These are phyloP conservation scores for Termitomyces sp. DNA, from an alignment of 768 basidiomycete genomes.

Conservation along the genomic window DNA sequence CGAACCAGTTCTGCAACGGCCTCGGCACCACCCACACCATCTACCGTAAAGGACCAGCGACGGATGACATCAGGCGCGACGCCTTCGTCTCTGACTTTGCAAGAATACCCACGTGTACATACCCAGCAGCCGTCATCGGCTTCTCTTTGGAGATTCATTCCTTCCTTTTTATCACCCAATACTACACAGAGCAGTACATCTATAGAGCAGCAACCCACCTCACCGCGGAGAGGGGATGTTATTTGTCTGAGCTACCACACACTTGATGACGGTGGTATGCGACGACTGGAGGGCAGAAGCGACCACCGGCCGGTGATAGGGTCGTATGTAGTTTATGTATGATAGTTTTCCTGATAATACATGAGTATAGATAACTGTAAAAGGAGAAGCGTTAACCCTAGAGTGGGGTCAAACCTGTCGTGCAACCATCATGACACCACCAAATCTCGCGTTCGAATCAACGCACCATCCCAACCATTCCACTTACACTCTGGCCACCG, in stretches of 20 bases:
- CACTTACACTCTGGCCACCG: conserved; percentile 63
- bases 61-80: conserved; percentile 12
- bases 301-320: conserved; percentile 89
- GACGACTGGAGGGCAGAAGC: conserved; percentile 69
- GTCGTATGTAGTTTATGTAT: conserved; percentile 60
- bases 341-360: background rate
- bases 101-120: conserved; percentile 7
- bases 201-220: conserved; percentile 11
- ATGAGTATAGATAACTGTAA: background rate
- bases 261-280: conserved; percentile 73
- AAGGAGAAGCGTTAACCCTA: conserved; percentile 12
- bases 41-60: background rate
- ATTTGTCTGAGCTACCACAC: conserved; percentile 70
- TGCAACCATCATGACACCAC: conserved; percentile 19
- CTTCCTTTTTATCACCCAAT: conserved; percentile 40
- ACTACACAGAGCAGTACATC: conserved; percentile 20
- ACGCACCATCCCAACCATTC: conserved; percentile 26
- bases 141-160: conserved; percentile 49
- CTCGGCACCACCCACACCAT: background rate
- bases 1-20: conserved; percentile 3
- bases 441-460: conserved; percentile 16
- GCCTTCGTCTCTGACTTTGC: background rate
- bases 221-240: conserved; percentile 60
- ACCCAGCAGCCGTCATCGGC: conserved; percentile 7
- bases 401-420: conserved; percentile 11